Conservation (phyloP, 345 rosid genomes). For the Gossypium anomalum region DNA sequence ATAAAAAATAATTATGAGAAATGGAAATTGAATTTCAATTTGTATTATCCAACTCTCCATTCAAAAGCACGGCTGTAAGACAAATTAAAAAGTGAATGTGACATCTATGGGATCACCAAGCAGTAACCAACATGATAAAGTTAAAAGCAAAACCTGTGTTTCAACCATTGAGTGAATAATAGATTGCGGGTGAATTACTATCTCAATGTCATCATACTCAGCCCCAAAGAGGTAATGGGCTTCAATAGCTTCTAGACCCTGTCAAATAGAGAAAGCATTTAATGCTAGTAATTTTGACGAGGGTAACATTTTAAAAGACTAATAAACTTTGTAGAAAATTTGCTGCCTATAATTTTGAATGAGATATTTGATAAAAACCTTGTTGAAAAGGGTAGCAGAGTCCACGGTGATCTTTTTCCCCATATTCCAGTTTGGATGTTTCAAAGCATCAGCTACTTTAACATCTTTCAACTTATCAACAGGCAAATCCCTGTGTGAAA, state of each 20-base stretch:
- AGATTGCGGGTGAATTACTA: slow-evolving; percentile 90
- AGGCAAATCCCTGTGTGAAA: slow-evolving; percentile 66
- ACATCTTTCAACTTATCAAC: slow-evolving; percentile 87
- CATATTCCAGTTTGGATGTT: slow-evolving; percentile 97
- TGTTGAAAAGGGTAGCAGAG: slow-evolving; percentile 97
- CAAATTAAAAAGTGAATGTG: background rate
- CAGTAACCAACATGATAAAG: background rate
- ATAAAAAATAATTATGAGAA: slow-evolving; percentile 4
- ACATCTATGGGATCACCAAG: background rate
- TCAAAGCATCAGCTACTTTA: slow-evolving; percentile 91
- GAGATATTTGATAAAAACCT: slow-evolving; percentile 40
- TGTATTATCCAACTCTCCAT: background rate
- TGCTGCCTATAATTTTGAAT: background rate
- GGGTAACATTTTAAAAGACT: background rate
- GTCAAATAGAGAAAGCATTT: slow-evolving; percentile 16
- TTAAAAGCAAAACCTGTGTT: slow-evolving; percentile 60
- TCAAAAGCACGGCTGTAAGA: background rate
- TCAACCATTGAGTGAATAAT: slow-evolving; percentile 92
- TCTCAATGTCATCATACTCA: slow-evolving; percentile 81
- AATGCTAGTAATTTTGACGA: background rate
- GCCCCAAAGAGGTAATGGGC: slow-evolving; percentile 95
- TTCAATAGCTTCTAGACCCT: slow-evolving; percentile 98
- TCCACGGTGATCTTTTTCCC: slow-evolving; percentile 96
- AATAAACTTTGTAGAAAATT: background rate
- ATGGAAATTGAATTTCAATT: background rate